Evolutionary conservation across 345 rosid genomes (phyloP), one percentile per base, ranked within the genome.

Genomic region (Bruguiera sexangula): DNA sequence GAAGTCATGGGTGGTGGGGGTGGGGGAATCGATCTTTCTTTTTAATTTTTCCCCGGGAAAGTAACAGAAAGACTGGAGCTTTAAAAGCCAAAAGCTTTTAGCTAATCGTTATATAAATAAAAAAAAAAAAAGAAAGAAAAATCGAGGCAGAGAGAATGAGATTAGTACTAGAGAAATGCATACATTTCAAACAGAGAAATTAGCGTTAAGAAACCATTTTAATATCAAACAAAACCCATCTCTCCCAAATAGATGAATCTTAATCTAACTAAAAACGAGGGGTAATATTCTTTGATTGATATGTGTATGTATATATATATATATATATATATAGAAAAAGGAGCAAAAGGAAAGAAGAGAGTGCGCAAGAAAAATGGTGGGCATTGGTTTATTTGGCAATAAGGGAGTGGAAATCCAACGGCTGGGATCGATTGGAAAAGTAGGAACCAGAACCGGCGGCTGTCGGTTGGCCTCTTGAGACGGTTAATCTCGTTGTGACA

Each of bases 151-250:
- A 72, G 63, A 72, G 24, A 39, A 72, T 37, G 4, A 63, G 63
- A 63, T 63, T 72, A 46, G 68, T 58, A 21, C 68, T 27, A 30
- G 19, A 60, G 48, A 72, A 64, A 22, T 63, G 70, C 10, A 72
- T 24, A 77, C 63, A 34, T 34, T 1, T 34, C 37, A 7, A 34
- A 34, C 9, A 1, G 37, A 1, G 67, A 46, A 67, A 51, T 46
- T 30, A 68, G 32, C 43, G 22, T 10, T 68, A 63, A 0, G 80
- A 59, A 51, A 58, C 70, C 76, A 68, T 43, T 72, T 51, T 48
- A 59, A 63, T 9, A 5, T 36, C 19, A 31, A 51, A 74, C 24
- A 55, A 32, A 66, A 10, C 27, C 27, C 2, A 55, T 36, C 30
- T 36, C 20, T 5, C n/a, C 22, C 3, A 16, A 4, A 6, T 15